Percentiles rank a stretch among this genome's conserved stretches.
Conservation (phyloP, 2,329 filamentous ascomycete species). For the Hypomyces perniciosus region DNA sequence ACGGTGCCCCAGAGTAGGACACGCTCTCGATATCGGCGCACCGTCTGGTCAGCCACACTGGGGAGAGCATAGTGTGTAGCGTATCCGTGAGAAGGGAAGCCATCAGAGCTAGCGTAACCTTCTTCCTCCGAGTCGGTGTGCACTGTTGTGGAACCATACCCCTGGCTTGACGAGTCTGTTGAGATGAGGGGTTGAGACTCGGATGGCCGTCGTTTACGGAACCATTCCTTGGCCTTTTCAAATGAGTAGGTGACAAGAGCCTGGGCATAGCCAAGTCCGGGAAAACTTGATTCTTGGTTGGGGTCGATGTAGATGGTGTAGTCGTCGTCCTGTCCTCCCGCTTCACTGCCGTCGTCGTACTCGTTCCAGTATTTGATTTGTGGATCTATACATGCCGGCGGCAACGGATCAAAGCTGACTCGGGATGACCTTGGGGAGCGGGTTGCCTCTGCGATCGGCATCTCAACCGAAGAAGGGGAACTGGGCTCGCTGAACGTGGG, state of each 20-base stretch:
- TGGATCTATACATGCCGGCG: conserved; percentile 23
- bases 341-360: conserved; percentile 75
- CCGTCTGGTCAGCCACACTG: conserved; percentile 44
- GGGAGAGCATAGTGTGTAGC: conserved; percentile 50
- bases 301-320: conserved; percentile 74
- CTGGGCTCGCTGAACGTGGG: conserved; percentile 35
- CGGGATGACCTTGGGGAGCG: conserved; percentile 8
- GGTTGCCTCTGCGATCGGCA: conserved; percentile 8
- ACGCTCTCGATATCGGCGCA: conserved; percentile 45
- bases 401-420: conserved; percentile 26
- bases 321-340: conserved; percentile 50
- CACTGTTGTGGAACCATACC: conserved; percentile 25
- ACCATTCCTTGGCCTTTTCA: conserved; percentile 47
- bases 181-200: conserved; percentile 18
- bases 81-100: conserved; percentile 45
- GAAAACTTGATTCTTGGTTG: conserved; percentile 53
- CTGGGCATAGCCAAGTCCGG: conserved; percentile 57
- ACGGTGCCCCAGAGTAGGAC: conserved; percentile 50
- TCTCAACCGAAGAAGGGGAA: conserved; percentile 30
- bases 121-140: conserved; percentile 38
- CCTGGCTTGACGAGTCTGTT: conserved; percentile 18
- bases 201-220: conserved; percentile 27
- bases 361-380: conserved; percentile 71
- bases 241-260: conserved; percentile 44
- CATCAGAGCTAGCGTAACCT: conserved; percentile 49